Percentiles rank a stretch among this genome's conserved stretches.
Conservation (phyloP, 176 grass and related monocot genomes). For the Melocanna baccifera region DNA sequence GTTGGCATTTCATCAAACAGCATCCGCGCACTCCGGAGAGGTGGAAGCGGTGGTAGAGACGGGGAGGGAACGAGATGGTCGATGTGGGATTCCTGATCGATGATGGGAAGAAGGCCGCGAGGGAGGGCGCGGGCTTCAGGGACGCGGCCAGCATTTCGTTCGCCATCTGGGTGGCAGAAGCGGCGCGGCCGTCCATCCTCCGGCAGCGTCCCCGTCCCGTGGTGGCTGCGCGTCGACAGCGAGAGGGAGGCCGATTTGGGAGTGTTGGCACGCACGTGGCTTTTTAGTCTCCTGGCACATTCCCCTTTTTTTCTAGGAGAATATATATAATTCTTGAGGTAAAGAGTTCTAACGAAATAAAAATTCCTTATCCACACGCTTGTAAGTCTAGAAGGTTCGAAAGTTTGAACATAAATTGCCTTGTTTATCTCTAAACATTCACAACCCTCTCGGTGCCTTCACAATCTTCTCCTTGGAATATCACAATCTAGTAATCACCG, state of each 20-base stretch:
- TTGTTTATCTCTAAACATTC: too few relatives aligned
- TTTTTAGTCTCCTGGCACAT: neutral
- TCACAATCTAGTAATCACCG: too few relatives aligned
- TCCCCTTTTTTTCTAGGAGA: neutral
- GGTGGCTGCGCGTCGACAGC: neutral
- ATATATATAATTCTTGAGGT: neutral
- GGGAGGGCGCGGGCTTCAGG: constrained; percentile 28
- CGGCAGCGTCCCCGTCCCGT: too few relatives aligned
- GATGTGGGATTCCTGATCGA: neutral
- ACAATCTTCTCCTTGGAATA: too few relatives aligned
- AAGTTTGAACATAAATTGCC: neutral
- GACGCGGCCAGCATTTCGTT: constrained; percentile 41
- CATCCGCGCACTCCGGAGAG: neutral
- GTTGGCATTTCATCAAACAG: constrained; percentile 38
- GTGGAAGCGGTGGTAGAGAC: neutral
- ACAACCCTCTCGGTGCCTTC: too few relatives aligned
- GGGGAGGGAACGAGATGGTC: neutral
- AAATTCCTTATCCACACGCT: neutral
- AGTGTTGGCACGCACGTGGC: neutral
- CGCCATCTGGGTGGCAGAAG: neutral
- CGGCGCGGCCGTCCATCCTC: neutral
- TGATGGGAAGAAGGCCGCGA: constrained; percentile 6
- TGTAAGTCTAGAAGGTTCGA: neutral
- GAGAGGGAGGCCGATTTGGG: too few relatives aligned
- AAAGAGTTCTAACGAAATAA: neutral